A percentile compares a stretch with the other conserved stretches of the same genome.
Conservation (phyloP, 352 stramenopile genomes). For the Phytophthora ramorum region DNA sequence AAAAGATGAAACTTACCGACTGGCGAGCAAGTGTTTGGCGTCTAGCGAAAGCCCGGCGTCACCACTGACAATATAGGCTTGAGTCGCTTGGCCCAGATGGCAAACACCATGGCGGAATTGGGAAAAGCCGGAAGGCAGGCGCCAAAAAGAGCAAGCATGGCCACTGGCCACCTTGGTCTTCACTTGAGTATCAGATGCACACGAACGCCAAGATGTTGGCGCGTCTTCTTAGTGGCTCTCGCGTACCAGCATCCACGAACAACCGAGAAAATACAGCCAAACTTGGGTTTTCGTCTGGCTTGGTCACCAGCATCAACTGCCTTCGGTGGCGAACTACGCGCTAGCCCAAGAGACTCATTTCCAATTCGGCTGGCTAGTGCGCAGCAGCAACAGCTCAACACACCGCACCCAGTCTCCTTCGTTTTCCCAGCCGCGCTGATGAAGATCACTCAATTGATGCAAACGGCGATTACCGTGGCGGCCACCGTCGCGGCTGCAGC, state of each 20-base stretch:
- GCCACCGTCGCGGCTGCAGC: constrained; percentile 1
- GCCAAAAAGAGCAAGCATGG: constrained; percentile 14
- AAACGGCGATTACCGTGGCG: constrained; percentile 21
- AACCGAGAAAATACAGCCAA: constrained; percentile 25
- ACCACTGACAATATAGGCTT: constrained; percentile 8
- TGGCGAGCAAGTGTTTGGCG: constrained; percentile 13
- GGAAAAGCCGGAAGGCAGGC: constrained; percentile 16
- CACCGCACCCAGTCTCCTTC: constrained; percentile 9
- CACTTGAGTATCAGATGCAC: constrained; percentile 19
- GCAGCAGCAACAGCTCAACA: constrained; percentile 3
- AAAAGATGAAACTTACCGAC: constrained; percentile 24
- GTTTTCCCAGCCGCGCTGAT: constrained; percentile 14
- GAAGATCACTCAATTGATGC: constrained; percentile 40
- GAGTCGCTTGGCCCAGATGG: constrained; percentile 11
- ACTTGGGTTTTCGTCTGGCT: constrained; percentile 3
- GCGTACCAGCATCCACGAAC: constrained; percentile 4
- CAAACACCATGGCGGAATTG: not conserved
- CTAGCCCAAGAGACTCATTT: constrained; percentile 31
- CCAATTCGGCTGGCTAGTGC: constrained; percentile 31
- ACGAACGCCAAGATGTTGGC: constrained; percentile 20
- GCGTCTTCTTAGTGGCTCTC: constrained; percentile 29
- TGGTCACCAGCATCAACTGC: constrained; percentile 8
- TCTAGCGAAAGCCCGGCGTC: constrained; percentile 21
- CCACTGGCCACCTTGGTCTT: constrained; percentile 27
- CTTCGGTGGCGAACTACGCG: constrained; percentile 20